Base-by-base conservation (phyloP, 306 rosid species). In the Oxytropis ochrocephala region DNA sequence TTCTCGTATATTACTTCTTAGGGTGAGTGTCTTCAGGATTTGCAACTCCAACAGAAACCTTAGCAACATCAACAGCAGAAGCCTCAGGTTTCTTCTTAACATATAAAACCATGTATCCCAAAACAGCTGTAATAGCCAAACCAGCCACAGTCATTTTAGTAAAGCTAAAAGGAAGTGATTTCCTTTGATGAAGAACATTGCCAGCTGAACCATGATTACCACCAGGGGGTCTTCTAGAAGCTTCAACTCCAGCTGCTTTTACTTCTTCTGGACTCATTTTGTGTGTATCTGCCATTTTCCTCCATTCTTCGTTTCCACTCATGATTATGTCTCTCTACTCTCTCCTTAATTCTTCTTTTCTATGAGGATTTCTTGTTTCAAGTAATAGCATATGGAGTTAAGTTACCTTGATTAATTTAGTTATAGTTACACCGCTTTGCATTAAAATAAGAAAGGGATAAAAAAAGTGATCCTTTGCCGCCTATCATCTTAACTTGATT, bases 71-170 rank as follows among this genome's bases (percentile, higher is more conserved):
- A 6, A 9, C 13, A 2, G 95, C 92, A 8, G 74, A 51, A 9
- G 97, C 96, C 24, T 88, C 85, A 0, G 95, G 97, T 48, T 94
- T 91, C 62, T 88, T 91, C 69, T 46, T 53, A 18, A 70, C 2
- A 49, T 81, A 94, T 5, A 84, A 80, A 16, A 84, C 84, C n/a
- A 71, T 11, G 63, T 88, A 91, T 0, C 88, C 95, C 0, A 80
- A 29, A 67, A 78, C 68, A 2, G 69, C 90, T 0, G 78, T 19
- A 14, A 90, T 18, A 56, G 75, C 19, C 65, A 87, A 74, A 68
- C 94, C 89, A 5, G 71, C 83, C 0, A 85, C 0, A 3, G 83
- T 11, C 79, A 85, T 72, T 24, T 82, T 68, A 3, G 85, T 4
- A 32, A 36, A 3, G 56, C 67, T 82, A 73, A 57, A 43, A 2